These are phyloP conservation scores for Botryobasidium botryosum DNA, from an alignment of 768 basidiomycete genomes.

Conservation along the genomic window DNA sequence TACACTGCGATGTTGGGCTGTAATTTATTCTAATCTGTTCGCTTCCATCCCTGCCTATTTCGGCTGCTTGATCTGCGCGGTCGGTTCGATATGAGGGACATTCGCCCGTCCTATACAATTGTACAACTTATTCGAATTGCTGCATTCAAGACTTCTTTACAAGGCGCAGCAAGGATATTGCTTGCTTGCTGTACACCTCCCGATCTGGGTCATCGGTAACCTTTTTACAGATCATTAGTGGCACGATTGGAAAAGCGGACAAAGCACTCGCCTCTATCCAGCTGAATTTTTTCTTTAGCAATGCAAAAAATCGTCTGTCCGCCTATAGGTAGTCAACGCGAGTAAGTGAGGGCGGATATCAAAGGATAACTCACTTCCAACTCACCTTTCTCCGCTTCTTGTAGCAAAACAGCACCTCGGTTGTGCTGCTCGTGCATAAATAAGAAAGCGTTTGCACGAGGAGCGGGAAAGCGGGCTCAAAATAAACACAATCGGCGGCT, in stretches of 20 bases:
- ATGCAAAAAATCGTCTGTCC: slow-evolving; percentile 68
- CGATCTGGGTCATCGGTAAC: slow-evolving; percentile 46
- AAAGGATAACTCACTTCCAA: background rate
- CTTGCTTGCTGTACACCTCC: slow-evolving; percentile 41
- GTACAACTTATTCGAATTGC: too few species aligned
- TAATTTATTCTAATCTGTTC: too few species aligned
- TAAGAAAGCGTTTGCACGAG: slow-evolving; percentile 63
- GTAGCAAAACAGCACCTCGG: slow-evolving; percentile 79
- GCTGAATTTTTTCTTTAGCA: slow-evolving; percentile 61
- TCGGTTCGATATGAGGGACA: too few species aligned
- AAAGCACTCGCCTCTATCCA: slow-evolving; percentile 38
- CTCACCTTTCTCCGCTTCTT: slow-evolving; percentile 79
- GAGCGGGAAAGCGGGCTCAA: slow-evolving; percentile 81
- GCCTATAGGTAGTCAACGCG: slow-evolving; percentile 31
- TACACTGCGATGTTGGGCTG: too few species aligned
- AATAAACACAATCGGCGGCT: slow-evolving; percentile 92
- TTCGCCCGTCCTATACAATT: too few species aligned
- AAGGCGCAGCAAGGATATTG: slow-evolving; percentile 45
- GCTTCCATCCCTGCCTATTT: too few species aligned
- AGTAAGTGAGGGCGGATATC: background rate
- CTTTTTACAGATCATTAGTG: slow-evolving; percentile 20
- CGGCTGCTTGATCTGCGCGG: too few species aligned
- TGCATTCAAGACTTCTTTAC: too few species aligned
- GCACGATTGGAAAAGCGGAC: background rate
- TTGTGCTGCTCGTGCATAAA: slow-evolving; percentile 27